A percentile compares a stretch with the other conserved stretches of the same genome.
phyloP scores from a whole-genome alignment of 2,329 filamentous ascomycete species.

The Metarhizium rileyi region DNA sequence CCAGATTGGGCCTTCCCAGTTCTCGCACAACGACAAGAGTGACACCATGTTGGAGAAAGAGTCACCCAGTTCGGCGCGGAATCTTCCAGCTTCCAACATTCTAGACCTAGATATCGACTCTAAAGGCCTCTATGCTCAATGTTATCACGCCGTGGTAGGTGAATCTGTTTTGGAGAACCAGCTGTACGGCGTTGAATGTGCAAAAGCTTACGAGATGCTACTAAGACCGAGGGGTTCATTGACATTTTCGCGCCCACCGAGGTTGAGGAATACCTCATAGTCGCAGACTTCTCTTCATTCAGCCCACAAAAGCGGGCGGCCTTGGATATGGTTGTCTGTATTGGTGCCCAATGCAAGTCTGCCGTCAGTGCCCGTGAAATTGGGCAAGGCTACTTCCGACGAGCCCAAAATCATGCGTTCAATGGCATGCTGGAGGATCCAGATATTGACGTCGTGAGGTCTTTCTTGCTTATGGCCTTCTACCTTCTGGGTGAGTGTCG shows the following conservation, averaged over 20 bases:
- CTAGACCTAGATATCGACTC: slow-evolving; percentile 10
- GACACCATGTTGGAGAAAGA: slow-evolving; percentile 44
- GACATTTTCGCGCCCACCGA: slow-evolving; percentile 22
- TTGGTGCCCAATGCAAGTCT: slow-evolving; percentile 20
- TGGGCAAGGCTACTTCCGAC: slow-evolving; percentile 17
- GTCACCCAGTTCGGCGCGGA: slow-evolving; percentile 8
- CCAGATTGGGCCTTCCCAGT: slow-evolving; percentile 43
- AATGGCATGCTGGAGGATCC: slow-evolving; percentile 35
- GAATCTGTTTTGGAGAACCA: background rate
- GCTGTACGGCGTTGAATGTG: background rate
- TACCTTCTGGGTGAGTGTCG: slow-evolving; percentile 51
- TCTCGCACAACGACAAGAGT: slow-evolving; percentile 40
- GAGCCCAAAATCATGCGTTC: slow-evolving; percentile 17
- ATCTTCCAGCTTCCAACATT: background rate
- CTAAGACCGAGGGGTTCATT: slow-evolving; percentile 23
- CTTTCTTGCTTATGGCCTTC: slow-evolving; percentile 47
- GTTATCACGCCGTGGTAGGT: slow-evolving; percentile 14
- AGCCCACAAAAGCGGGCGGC: slow-evolving; percentile 18
- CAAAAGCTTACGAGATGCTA: slow-evolving; percentile 4
- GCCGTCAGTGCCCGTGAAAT: slow-evolving; percentile 25
- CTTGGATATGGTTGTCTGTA: slow-evolving; percentile 23
- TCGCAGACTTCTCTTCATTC: slow-evolving; percentile 3
- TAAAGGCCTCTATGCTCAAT: slow-evolving; percentile 10
- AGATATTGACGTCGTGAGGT: slow-evolving; percentile 41
- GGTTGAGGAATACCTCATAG: slow-evolving; percentile 15